Evolutionary conservation across 2,329 filamentous ascomycete genomes (phyloP).

Genomic region (Grosmannia huntii): DNA sequence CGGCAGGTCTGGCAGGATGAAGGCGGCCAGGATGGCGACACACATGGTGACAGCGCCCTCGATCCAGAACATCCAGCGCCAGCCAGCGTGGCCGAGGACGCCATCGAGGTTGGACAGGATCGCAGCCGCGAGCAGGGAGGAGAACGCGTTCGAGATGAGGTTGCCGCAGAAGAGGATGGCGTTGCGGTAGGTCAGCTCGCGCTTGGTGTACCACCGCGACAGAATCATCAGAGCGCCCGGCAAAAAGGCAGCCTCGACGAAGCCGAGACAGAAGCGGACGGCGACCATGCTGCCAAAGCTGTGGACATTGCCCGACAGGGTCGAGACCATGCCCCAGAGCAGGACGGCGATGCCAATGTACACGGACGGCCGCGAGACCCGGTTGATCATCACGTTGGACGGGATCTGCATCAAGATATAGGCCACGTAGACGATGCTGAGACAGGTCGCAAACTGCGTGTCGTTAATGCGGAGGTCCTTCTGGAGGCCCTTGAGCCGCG

Average conservation of each 20-base stretch:
- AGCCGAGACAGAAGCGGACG: conserved; percentile 4
- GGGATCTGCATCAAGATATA: conserved; percentile 6
- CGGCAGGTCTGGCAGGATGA: conserved; percentile 58
- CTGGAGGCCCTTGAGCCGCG: conserved; percentile 17
- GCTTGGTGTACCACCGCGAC: conserved; percentile 12
- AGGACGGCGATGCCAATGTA: background rate
- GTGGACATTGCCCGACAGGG: background rate
- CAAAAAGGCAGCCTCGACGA: conserved; percentile 19
- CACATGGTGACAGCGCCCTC: conserved; percentile 46
- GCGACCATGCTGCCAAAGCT: background rate
- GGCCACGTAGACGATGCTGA: conserved; percentile 4
- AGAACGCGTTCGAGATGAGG: conserved; percentile 10
- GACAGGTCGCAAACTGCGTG: conserved; percentile 2
- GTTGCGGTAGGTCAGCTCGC: conserved; percentile 11
- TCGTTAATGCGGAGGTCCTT: conserved; percentile 2
- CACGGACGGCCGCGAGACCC: conserved; percentile 35
- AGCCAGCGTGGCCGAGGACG: conserved; percentile 29
- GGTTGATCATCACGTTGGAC: conserved; percentile 25
- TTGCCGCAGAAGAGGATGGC: conserved; percentile 13
- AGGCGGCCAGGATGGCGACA: conserved; percentile 41
- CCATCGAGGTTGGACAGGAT: conserved; percentile 41
- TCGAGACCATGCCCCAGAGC: background rate
- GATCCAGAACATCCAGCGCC: conserved; percentile 34
- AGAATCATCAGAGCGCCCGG: conserved; percentile 38
- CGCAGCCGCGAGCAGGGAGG: conserved; percentile 24